Evolutionary conservation across 805 yeast genomes (phyloP).

Genomic region (Saturnispora quitensis): DNA sequence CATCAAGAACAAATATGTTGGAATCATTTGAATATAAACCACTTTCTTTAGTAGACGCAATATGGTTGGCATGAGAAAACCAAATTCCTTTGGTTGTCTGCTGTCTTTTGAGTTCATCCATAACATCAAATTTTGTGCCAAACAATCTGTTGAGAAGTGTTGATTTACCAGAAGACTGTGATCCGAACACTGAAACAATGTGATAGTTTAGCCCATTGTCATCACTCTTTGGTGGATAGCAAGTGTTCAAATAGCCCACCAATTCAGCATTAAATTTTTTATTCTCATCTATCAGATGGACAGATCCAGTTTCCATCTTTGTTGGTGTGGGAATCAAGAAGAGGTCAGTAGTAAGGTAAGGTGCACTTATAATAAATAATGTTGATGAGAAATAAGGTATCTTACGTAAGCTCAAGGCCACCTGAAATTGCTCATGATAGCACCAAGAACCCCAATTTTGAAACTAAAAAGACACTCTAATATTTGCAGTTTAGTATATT

Average conservation of each 20-base stretch:
- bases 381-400: background rate
- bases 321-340: too few relatives aligned
- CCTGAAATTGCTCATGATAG: background rate
- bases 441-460: background rate
- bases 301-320: background rate
- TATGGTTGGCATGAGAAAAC: conserved; percentile 50
- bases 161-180: conserved; percentile 94
- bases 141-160: conserved; percentile 81
- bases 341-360: background rate
- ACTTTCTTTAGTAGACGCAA: conserved; percentile 21
- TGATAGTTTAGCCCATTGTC: conserved; percentile 69
- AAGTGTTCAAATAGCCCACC: conserved; percentile 23
- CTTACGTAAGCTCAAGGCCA: background rate
- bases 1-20: conserved; percentile 76
- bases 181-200: conserved; percentile 91
- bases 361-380: background rate
- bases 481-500: background rate
- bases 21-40: conserved; percentile 12
- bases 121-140: conserved; percentile 82
- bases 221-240: conserved; percentile 18
- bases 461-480: background rate
- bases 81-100: conserved; percentile 88
- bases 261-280: conserved; percentile 40
- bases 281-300: conserved; percentile 56
- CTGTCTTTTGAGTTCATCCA: conserved; percentile 79